Conservation (phyloP, 2,329 filamentous ascomycete species). For the Fusarium buharicum region DNA sequence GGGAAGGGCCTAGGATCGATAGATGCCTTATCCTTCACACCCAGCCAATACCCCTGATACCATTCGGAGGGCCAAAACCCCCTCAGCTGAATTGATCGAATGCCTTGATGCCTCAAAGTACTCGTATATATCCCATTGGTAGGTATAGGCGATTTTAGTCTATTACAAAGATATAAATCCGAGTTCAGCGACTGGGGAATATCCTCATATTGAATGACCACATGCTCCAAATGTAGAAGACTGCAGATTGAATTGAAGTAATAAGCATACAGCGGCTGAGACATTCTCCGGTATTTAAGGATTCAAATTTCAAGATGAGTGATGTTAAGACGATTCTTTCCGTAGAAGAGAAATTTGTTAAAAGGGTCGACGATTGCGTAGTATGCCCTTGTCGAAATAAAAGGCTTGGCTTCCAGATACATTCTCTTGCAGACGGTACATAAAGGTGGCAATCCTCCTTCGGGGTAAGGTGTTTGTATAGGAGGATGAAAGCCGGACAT, state of each 20-base stretch:
- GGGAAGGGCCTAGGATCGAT: not conserved
- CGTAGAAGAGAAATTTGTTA: not conserved
- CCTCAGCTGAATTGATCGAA: not conserved
- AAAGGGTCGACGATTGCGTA: too few relatives aligned
- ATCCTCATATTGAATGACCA: not conserved
- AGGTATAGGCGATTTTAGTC: too few relatives aligned
- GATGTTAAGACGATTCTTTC: not conserved
- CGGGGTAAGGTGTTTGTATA: too few relatives aligned
- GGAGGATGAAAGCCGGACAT: too few relatives aligned
- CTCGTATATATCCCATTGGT: too few relatives aligned
- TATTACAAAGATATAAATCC: not conserved
- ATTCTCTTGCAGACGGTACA: not conserved
- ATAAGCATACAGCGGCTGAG: not conserved
- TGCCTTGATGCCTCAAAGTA: not conserved
- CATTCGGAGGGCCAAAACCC: not conserved
- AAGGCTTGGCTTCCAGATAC: not conserved
- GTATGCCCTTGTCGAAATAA: not conserved
- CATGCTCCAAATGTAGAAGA: not conserved
- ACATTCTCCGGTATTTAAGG: not conserved
- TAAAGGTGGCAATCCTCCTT: not conserved
- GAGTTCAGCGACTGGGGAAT: not conserved
- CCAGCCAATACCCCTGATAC: not conserved
- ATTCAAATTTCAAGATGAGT: not conserved
- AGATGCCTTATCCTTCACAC: not conserved
- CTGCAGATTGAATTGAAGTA: not conserved